Evolutionary conservation across 2,329 filamentous ascomycete genomes (phyloP), one percentile per base, ranked within the genome.

Genomic region (Coleophoma cylindrospora): DNA sequence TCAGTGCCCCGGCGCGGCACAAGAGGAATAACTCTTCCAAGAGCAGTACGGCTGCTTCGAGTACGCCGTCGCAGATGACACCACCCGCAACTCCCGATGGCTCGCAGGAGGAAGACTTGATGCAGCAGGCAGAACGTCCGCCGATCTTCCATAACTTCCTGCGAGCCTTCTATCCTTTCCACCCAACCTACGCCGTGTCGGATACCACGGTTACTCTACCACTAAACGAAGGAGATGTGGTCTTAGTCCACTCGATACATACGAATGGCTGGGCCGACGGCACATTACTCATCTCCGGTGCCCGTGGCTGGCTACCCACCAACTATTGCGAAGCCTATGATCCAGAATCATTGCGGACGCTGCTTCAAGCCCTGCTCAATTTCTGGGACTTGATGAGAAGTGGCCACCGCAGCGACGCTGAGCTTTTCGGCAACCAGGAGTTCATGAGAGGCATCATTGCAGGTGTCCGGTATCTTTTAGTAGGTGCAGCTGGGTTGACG

Each of bases 221-320:
- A 19, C 78, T 99, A 50, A 88, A 89, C 59, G 86, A 94, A 64
- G 94, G 94, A 52, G 94, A 99, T 63, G 82, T 99, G 45, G 86
- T 99, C 48, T 72, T 99, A 51, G 87, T 99, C 19, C 94, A 99
- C 68, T 96, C 94, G 4, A 89, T 97, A 58, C 94, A 99, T 69
- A 94, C 90, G 53, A 99, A 97, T 72, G 94, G 94, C 59, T 99
- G 94, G 94, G 94, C 94, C 33, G 94, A 99, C 67, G 94, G 94
- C 47, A 99, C 94, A 1, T 75, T 96, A 38, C 72, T 99, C 54
- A 80, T 86, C 21, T 89, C 91, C 3, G 92, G 92, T 22, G 87
- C 87, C 46, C 81, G 94, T 59, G 94, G 94, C 55, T 99, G 94
- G 94, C 74, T 99, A 53, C 94, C 94, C 3, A 99, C 94, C 9